phyloP scores from a whole-genome alignment of 192 early-diverging fungal species.

The Linnemannia exigua region DNA sequence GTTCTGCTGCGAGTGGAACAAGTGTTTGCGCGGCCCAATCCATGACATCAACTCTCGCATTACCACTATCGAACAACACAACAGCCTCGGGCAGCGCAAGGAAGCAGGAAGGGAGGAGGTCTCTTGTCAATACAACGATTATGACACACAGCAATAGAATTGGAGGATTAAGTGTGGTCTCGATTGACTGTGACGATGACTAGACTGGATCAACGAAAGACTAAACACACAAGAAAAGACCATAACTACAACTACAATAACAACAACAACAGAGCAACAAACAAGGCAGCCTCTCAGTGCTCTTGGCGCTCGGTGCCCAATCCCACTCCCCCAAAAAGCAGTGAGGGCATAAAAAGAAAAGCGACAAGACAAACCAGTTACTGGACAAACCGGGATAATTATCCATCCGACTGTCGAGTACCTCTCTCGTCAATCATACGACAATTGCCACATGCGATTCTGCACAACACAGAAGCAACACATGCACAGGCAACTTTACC shows the following conservation, averaged over 20 bases:
- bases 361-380: neutral
- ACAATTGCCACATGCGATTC: neutral
- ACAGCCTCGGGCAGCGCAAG: neutral
- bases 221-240: too few relatives aligned
- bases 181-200: conserved; percentile 11
- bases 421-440: neutral
- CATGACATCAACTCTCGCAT: neutral
- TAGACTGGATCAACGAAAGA: neutral
- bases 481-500: neutral
- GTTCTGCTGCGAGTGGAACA: neutral
- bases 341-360: neutral
- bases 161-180: neutral
- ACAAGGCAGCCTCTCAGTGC: neutral
- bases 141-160: neutral
- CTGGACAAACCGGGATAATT: neutral
- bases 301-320: neutral
- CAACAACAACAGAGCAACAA: neutral
- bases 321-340: neutral
- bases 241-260: neutral
- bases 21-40: neutral
- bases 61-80: neutral
- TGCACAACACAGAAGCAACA: neutral
- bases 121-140: neutral
- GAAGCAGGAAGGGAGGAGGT: neutral
- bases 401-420: neutral